These are phyloP conservation scores for Boletus sensibilis DNA, from an alignment of 768 basidiomycete species.

Conservation along the genomic window DNA sequence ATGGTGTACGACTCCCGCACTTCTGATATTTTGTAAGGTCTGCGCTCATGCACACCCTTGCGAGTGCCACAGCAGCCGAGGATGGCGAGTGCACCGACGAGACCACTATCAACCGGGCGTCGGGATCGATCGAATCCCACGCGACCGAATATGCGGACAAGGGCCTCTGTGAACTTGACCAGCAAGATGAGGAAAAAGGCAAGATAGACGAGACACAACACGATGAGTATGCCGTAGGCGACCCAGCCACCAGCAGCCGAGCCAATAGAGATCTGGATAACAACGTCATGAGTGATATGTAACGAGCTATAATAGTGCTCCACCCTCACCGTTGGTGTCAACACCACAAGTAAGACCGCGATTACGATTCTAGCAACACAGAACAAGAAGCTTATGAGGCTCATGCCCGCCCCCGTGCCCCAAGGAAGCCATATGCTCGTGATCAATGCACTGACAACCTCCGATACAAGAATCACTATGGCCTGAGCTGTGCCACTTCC, in stretches of 20 bases:
- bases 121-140: slow-evolving; percentile 83
- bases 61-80: slow-evolving; percentile 63
- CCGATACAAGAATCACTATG: slow-evolving; percentile 84
- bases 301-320: neutral
- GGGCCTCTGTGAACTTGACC: slow-evolving; percentile 81
- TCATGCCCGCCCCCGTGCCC: slow-evolving; percentile 97
- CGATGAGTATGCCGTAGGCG: slow-evolving; percentile 86
- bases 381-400: slow-evolving; percentile 89
- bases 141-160: slow-evolving; percentile 72
- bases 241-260: slow-evolving; percentile 86
- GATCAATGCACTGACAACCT: slow-evolving; percentile 81
- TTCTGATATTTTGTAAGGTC: slow-evolving; percentile 26
- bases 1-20: slow-evolving; percentile 27
- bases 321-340: slow-evolving; percentile 77
- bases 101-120: slow-evolving; percentile 78
- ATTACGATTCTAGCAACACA: slow-evolving; percentile 89
- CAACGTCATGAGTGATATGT: slow-evolving; percentile 11
- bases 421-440: slow-evolving; percentile 96
- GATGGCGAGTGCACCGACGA: slow-evolving; percentile 80
- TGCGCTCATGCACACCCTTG: slow-evolving; percentile 30
- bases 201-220: slow-evolving; percentile 78
- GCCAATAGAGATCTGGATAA: slow-evolving; percentile 75
- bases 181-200: slow-evolving; percentile 80
- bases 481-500: slow-evolving; percentile 89
- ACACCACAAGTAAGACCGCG: slow-evolving; percentile 85